phyloP scores from a whole-genome alignment of 176 grass and related monocot genomes.

The Ensete ventricosum region DNA sequence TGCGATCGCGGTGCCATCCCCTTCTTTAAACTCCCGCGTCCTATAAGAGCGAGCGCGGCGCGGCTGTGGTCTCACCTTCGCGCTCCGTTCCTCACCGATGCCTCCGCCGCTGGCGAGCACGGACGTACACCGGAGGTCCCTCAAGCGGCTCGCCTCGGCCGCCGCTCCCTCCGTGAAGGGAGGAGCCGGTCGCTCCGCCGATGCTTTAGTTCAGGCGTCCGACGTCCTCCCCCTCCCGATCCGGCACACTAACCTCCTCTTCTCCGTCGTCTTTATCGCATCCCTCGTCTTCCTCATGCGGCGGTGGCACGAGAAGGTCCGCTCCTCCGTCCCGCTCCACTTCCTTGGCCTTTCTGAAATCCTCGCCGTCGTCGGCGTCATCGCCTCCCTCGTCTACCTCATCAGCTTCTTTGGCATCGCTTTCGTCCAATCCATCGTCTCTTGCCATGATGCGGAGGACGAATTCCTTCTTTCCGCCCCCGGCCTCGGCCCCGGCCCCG shows the following conservation, averaged over 20 bases:
- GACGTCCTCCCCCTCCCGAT: not conserved
- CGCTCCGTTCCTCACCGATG: not conserved
- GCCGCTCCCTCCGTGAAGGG: too few species aligned
- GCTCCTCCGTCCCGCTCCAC: not conserved
- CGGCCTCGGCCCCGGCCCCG: too few species aligned
- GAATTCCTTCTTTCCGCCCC: too few species aligned
- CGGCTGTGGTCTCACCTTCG: too few species aligned
- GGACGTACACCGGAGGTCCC: not conserved
- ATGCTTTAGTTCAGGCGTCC: not conserved
- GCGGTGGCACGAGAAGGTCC: not conserved
- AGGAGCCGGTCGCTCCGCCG: too few species aligned
- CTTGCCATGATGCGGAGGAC: not conserved
- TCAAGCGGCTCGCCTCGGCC: too few species aligned
- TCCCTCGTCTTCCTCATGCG: not conserved
- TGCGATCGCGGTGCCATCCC: too few species aligned
- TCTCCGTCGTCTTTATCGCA: not conserved
- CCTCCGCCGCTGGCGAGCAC: not conserved
- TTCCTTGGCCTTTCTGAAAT: not conserved
- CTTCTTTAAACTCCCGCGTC: too few species aligned
- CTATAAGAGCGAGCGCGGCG: too few species aligned
- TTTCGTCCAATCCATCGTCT: not conserved
- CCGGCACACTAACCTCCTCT: not conserved
- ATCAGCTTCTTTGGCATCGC: not conserved
- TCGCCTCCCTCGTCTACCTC: not conserved
- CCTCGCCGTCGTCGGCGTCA: not conserved